Percentiles rank a stretch among this genome's conserved stretches.
These are phyloP conservation scores for Lactifluus echinatus DNA, from an alignment of 768 basidiomycete genomes.

Conservation along the genomic window DNA sequence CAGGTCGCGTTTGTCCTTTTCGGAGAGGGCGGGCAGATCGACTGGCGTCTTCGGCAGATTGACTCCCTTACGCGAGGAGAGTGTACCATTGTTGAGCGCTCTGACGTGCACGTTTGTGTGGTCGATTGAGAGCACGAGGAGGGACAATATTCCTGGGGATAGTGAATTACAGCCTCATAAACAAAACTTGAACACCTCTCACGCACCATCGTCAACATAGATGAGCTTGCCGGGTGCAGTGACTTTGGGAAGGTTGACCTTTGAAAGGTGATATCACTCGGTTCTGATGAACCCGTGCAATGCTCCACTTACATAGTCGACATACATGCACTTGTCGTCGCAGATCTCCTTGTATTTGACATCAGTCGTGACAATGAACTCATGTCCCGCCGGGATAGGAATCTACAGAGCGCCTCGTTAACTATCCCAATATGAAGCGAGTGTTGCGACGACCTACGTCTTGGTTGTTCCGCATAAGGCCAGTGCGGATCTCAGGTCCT, in stretches of 20 bases:
- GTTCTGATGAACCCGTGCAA: background rate
- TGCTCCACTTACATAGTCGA: constrained; percentile 76
- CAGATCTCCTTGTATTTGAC: constrained; percentile 67
- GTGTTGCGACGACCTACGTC: constrained; percentile 46
- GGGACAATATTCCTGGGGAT: constrained; percentile 67
- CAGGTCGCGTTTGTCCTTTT: constrained; percentile 96
- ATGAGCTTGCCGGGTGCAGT: constrained; percentile 96
- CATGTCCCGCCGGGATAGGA: constrained; percentile 83
- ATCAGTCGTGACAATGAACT: constrained; percentile 87
- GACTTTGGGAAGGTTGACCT: constrained; percentile 92
- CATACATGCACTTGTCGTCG: constrained; percentile 77
- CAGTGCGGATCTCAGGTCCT: constrained; percentile 99
- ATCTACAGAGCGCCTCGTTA: constrained; percentile 40
- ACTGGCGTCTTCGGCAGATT: constrained; percentile 98
- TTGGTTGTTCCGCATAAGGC: constrained; percentile 74
- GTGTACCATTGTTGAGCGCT: constrained; percentile 81
- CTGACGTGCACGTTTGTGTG: constrained; percentile 75
- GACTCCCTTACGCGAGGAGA: constrained; percentile 97
- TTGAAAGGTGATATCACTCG: background rate
- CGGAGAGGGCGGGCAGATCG: constrained; percentile 93
- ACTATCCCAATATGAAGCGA: constrained; percentile 3
- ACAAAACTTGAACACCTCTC: background rate
- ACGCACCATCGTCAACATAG: constrained; percentile 89
- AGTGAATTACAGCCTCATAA: background rate
- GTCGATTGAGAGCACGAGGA: constrained; percentile 87